Base-by-base conservation (phyloP, 805 yeast species). In the Candida hungchunana region DNA sequence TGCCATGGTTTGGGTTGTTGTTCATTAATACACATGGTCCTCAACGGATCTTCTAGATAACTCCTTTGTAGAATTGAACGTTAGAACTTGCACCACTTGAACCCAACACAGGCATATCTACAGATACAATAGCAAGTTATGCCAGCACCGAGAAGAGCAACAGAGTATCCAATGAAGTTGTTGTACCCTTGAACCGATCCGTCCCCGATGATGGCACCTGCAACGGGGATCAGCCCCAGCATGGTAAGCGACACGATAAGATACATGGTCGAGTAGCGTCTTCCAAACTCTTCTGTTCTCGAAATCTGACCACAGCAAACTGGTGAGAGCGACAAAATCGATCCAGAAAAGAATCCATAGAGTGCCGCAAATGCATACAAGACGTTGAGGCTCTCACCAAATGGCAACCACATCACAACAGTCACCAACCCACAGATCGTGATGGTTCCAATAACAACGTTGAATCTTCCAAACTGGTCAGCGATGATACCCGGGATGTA, bases 241-340 rank as follows among this genome's bases (percentile, higher is more conserved):
- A 66, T 65, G 6, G 70, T 73, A 45, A 77, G 66, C 1, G 83
- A 69, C 7, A 75, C 79, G 47, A 75, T 60, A 30, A 74, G 71
- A 51, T 77, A 79, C 58, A 77, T 69, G 5, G 77, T 70, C 3
- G 78, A 72, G 46, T 73, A 74, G 20, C 75, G 65, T 48, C 65
- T 66, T 22, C 80, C 80, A 55, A 71, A 73, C 38, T 62, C 67
- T 29, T 70, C 70, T 4, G 71, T 67, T 27, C 68, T 68, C 13
- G 78, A 71, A 26, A 77, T 74, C 38, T 75, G 77, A 0, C 77
- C 79, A 42, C 77, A 64, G 43, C 80, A 73, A 4, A 75, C 77
- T 4, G 82, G 82, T 19, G 74, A 64, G 32, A 76, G 53, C 3
- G 79, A 68, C 40, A 75, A 63, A 3, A 74, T 70, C 4, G 79